Percentiles rank a stretch among this genome's conserved stretches.
These are phyloP conservation scores for Obba rivulosa DNA, from an alignment of 768 basidiomycete genomes.

Conservation along the genomic window DNA sequence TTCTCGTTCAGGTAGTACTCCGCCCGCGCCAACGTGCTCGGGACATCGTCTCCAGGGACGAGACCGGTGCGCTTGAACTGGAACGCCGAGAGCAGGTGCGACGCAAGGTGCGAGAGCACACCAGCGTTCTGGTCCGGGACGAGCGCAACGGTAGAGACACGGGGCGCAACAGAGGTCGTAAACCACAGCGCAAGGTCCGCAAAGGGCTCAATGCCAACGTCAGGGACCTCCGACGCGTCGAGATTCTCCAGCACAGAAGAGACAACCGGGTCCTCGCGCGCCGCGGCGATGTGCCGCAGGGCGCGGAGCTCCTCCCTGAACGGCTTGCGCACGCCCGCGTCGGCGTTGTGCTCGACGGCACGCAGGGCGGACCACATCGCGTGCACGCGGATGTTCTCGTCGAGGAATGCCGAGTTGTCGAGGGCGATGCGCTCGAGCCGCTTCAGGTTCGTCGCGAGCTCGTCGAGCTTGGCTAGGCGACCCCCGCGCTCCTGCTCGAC, in stretches of 20 bases:
- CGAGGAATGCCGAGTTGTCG: slow-evolving; percentile 86
- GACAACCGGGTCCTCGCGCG: slow-evolving; percentile 66
- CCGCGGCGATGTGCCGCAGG: slow-evolving; percentile 66
- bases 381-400: slow-evolving; percentile 90
- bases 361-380: slow-evolving; percentile 91
- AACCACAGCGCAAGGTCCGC: slow-evolving; percentile 93
- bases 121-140: slow-evolving; percentile 91
- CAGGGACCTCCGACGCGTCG: slow-evolving; percentile 68
- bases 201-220: slow-evolving; percentile 81
- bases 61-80: slow-evolving; percentile 78
- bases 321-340: slow-evolving; percentile 63
- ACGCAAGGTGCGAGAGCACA: slow-evolving; percentile 80
- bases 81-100: slow-evolving; percentile 68
- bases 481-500: slow-evolving; percentile 97
- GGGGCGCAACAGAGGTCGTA: slow-evolving; percentile 72
- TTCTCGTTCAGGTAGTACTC: slow-evolving; percentile 89
- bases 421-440: slow-evolving; percentile 86
- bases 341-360: slow-evolving; percentile 61
- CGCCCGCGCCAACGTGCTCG: slow-evolving; percentile 83
- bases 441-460: slow-evolving; percentile 85
- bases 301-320: slow-evolving; percentile 89
- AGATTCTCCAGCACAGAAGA: slow-evolving; percentile 62
- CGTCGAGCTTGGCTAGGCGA: slow-evolving; percentile 89
- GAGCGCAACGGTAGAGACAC: slow-evolving; percentile 82
- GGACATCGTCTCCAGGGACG: slow-evolving; percentile 75